Conservation (phyloP, 2,329 filamentous ascomycete genomes). For the Trichoderma aggressivum region DNA sequence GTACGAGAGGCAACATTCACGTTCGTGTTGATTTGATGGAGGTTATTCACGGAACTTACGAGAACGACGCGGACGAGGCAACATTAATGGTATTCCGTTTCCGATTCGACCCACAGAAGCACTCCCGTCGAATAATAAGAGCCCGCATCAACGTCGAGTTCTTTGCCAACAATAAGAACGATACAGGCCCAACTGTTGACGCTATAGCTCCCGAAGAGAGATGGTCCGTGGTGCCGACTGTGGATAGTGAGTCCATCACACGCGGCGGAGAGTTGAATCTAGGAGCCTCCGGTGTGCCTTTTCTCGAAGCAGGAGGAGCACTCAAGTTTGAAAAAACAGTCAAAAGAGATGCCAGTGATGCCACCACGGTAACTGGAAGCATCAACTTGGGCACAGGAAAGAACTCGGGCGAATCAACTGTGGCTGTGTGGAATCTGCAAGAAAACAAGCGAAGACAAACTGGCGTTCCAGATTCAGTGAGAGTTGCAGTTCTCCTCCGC, state of each 20-base stretch:
- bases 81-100: slow-evolving; percentile 7
- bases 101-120: not conserved
- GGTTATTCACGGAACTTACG: not conserved
- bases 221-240: not conserved
- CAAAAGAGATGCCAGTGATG: not conserved
- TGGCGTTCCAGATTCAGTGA: not conserved
- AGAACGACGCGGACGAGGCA: not conserved
- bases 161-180: not conserved
- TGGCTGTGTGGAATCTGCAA: not conserved
- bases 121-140: not conserved
- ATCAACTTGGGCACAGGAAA: not conserved
- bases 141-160: not conserved
- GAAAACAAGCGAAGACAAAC: not conserved
- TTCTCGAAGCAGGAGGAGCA: not conserved
- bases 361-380: not conserved
- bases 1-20: not conserved
- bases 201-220: slow-evolving; percentile 4
- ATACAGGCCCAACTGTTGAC: not conserved
- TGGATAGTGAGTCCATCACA: not conserved
- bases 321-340: not conserved
- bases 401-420: not conserved
- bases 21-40: not conserved
- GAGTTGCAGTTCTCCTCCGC: not conserved
- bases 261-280: not conserved
- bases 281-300: not conserved